Evolutionary conservation across 345 rosid species (phyloP).

Genomic region (Brassica cretica): DNA sequence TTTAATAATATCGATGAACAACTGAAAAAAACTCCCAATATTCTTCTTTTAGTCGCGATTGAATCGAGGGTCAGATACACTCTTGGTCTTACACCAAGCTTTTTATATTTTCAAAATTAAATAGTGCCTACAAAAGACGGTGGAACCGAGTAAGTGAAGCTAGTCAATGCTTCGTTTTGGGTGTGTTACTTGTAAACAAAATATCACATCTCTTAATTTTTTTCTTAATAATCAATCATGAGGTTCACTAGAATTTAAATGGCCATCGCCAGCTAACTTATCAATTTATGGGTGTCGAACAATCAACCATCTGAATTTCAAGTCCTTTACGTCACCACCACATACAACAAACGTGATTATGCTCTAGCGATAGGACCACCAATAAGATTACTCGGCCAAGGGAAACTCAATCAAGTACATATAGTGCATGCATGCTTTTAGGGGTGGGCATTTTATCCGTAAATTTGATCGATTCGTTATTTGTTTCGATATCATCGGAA

Average conservation of each 20-base stretch:
- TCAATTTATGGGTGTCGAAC: neutral
- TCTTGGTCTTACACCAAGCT: neutral
- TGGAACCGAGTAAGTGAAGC: conserved; percentile 7
- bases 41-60: neutral
- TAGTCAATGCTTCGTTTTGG: neutral
- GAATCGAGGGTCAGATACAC: neutral
- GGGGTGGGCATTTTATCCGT: too few relatives aligned
- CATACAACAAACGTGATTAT: conserved; percentile 21
- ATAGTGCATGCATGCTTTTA: conserved; percentile 22
- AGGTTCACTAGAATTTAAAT: neutral
- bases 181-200: neutral
- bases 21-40: neutral
- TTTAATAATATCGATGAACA: too few relatives aligned
- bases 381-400: neutral
- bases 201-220: neutral
- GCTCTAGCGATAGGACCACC: conserved; percentile 18
- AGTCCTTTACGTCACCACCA: conserved; percentile 19
- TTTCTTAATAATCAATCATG: neutral
- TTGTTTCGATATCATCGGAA: too few relatives aligned
- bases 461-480: too few relatives aligned
- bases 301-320: conserved; percentile 14
- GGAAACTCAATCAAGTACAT: neutral
- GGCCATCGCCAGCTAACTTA: neutral
- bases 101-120: neutral
- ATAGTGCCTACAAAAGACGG: neutral